A percentile compares a stretch with the other conserved stretches of the same genome.
phyloP scores from a whole-genome alignment of 768 basidiomycete species.

The Butyriboletus loyo region DNA sequence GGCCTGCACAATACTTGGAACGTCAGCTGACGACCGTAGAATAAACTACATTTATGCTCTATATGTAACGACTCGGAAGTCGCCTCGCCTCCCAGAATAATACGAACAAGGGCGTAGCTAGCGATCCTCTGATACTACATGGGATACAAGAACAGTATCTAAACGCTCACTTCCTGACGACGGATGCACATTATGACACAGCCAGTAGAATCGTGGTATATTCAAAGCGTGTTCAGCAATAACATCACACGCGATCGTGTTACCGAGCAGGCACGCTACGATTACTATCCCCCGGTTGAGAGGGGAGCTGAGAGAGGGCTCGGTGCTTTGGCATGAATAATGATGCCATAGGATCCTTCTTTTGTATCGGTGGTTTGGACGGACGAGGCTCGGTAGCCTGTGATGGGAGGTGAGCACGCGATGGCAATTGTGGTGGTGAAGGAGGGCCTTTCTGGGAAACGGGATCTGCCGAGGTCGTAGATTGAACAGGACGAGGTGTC shows the following conservation, averaged over 20 bases:
- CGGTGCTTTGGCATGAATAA: constrained; percentile 78
- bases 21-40: constrained; percentile 24
- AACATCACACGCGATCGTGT: constrained; percentile 2
- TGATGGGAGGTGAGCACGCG: constrained; percentile 13
- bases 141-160: constrained; percentile 9
- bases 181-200: constrained; percentile 5
- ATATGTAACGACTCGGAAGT: neutral
- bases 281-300: constrained; percentile 25
- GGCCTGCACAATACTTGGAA: constrained; percentile 77
- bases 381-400: constrained; percentile 29
- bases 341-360: constrained; percentile 61
- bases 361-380: constrained; percentile 40
- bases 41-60: constrained; percentile 1
- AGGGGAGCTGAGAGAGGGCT: constrained; percentile 52
- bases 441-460: constrained; percentile 25
- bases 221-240: neutral
- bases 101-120: constrained; percentile 5
- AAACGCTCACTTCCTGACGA: neutral
- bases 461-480: constrained; percentile 9
- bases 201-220: neutral
- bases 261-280: constrained; percentile 23
- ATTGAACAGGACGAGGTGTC: constrained; percentile 32
- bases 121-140: constrained; percentile 14
- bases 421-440: constrained; percentile 24
- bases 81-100: constrained; percentile 1